phyloP scores from a whole-genome alignment of 495 filamentous ascomycete species.

The Cudoniella acicularis region DNA sequence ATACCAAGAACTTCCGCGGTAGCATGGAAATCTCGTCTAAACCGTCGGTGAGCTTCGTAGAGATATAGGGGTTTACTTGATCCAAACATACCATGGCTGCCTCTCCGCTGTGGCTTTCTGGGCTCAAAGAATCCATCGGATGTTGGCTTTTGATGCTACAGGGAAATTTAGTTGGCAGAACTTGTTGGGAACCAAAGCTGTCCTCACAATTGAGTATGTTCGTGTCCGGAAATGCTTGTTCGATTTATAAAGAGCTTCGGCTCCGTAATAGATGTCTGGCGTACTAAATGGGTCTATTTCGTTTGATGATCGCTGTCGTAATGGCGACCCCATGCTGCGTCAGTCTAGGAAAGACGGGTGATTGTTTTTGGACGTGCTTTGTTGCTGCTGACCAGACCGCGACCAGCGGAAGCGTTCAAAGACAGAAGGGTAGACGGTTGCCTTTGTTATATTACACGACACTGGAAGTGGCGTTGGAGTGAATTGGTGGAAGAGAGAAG shows the following conservation, averaged over 20 bases:
- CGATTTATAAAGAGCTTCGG: background rate
- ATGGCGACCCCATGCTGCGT: conserved; percentile 1
- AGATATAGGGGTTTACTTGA: background rate
- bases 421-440: background rate
- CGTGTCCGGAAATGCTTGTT: conserved; percentile 29
- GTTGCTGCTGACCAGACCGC: too few relatives aligned
- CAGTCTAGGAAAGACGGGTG: background rate
- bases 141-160: conserved; percentile 20
- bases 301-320: background rate
- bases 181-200: background rate
- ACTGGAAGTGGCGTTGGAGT: background rate
- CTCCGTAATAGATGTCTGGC: background rate
- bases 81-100: conserved; percentile 24
- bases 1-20: conserved; percentile 37
- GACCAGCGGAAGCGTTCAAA: background rate
- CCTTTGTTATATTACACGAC: background rate
- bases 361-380: background rate
- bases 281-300: conserved; percentile 1
- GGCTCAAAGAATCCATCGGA: conserved; percentile 9
- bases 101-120: conserved; percentile 18
- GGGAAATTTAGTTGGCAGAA: conserved; percentile 3
- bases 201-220: conserved; percentile 43
- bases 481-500: background rate
- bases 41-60: background rate
- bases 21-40: conserved; percentile 18